These are phyloP conservation scores for Coelastrella sp. DNA, from an alignment of 139 green algal species.

Conservation along the genomic window DNA sequence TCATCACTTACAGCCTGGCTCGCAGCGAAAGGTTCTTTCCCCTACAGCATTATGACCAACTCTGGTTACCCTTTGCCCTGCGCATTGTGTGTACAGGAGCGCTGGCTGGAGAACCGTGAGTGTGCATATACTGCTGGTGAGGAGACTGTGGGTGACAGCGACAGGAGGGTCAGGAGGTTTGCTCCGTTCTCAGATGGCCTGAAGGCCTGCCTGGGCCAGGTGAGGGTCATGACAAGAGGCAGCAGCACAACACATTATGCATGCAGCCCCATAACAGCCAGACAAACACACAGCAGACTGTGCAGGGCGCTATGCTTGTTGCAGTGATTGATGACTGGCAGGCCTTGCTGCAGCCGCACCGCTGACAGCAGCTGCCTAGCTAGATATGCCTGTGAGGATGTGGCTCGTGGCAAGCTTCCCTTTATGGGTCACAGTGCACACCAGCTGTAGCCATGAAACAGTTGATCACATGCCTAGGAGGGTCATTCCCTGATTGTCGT, in stretches of 20 bases:
- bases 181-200: constrained; percentile 67
- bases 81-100: constrained; percentile 21
- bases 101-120: constrained; percentile 48
- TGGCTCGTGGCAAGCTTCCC: too few relatives aligned
- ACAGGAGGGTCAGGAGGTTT: constrained; percentile 41
- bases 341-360: background rate
- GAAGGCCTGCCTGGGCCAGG: constrained; percentile 71
- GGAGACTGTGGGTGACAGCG: background rate
- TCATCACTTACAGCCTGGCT: background rate
- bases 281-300: too few relatives aligned
- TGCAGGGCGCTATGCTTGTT: too few relatives aligned
- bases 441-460: too few relatives aligned
- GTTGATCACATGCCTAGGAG: too few relatives aligned
- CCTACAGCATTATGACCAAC: background rate
- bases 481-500: too few relatives aligned
- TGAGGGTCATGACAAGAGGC: constrained; percentile 12
- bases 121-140: constrained; percentile 19
- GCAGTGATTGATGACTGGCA: background rate
- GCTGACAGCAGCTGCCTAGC: too few relatives aligned
- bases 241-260: background rate
- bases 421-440: too few relatives aligned
- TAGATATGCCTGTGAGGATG: too few relatives aligned
- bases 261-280: background rate
- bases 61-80: too few relatives aligned
- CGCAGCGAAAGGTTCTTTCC: background rate